phyloP scores from a whole-genome alignment of 1,284 basidiomycete genomes.

The Leccinum angustisporum region DNA sequence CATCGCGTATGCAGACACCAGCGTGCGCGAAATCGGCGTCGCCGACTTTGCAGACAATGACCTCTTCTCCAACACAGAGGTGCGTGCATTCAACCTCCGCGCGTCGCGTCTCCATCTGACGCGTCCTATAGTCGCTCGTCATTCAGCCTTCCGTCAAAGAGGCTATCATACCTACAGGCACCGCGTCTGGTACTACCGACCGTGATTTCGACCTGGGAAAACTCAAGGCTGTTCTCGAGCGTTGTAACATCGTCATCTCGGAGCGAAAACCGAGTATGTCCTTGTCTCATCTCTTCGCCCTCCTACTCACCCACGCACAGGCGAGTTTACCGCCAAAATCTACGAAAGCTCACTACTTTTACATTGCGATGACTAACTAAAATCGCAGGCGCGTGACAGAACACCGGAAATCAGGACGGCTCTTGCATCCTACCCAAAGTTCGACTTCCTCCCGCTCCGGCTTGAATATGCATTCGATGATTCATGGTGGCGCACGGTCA shows the following conservation, averaged over 20 bases:
- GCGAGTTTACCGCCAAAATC: constrained; percentile 75
- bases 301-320: constrained; percentile 39
- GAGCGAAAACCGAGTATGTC: constrained; percentile 80
- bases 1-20: constrained; percentile 80
- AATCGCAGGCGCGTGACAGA: constrained; percentile 64
- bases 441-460: constrained; percentile 60
- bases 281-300: not conserved
- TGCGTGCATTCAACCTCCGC: constrained; percentile 32
- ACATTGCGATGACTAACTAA: constrained; percentile 37
- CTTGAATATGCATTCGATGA: constrained; percentile 72
- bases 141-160: constrained; percentile 98
- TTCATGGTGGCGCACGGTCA: constrained; percentile 60
- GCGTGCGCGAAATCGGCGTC: constrained; percentile 67
- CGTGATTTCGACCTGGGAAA: constrained; percentile 87
- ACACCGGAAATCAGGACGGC: constrained; percentile 49
- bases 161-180: constrained; percentile 74
- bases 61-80: constrained; percentile 94
- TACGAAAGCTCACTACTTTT: constrained; percentile 36
- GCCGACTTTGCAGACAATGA: constrained; percentile 95
- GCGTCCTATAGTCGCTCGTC: constrained; percentile 71
- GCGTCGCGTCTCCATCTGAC: constrained; percentile 1
- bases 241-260: constrained; percentile 89
- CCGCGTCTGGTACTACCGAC: constrained; percentile 64
- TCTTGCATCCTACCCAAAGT: constrained; percentile 47
- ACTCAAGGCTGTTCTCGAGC: constrained; percentile 80